These are phyloP conservation scores for Lentinula lateritia DNA, from an alignment of 768 basidiomycete genomes.

Conservation along the genomic window DNA sequence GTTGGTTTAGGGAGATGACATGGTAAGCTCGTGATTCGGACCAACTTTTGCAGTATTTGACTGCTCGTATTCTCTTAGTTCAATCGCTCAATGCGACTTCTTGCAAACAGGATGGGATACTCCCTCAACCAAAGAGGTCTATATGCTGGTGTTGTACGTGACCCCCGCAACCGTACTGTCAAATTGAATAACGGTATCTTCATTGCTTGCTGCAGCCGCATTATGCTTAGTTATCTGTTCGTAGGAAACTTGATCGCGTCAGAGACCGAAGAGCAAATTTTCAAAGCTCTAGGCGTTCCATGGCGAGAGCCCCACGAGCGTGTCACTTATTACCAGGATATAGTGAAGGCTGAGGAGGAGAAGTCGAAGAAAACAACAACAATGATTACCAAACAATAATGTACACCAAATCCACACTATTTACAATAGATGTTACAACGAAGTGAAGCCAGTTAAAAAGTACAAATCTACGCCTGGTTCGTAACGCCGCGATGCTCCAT, in stretches of 20 bases:
- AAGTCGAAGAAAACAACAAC: not conserved
- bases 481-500: not conserved
- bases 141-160: conserved; percentile 65
- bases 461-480: not conserved
- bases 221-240: not conserved
- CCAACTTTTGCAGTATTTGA: no score
- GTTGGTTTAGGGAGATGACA: conserved; percentile 70
- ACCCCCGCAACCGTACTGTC: conserved; percentile 54
- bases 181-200: conserved; percentile 53
- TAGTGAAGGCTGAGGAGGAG: not conserved
- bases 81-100: conserved; percentile 82
- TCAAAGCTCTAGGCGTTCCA: conserved; percentile 68
- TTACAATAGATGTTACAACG: not conserved
- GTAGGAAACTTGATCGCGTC: conserved; percentile 70
- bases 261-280: conserved; percentile 84
- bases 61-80: conserved; percentile 44
- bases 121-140: conserved; percentile 87
- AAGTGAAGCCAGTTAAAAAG: not conserved
- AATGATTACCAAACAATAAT: not conserved
- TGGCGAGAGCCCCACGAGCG: conserved; percentile 83
- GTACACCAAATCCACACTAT: not conserved
- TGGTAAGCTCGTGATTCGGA: conserved; percentile 42
- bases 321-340: conserved; percentile 20
- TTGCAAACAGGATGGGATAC: conserved; percentile 76
- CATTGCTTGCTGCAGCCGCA: not conserved